A percentile compares a stretch with the other conserved stretches of the same genome.
Conservation (phyloP, 495 filamentous ascomycete species). For the Trichoderma reesei region DNA sequence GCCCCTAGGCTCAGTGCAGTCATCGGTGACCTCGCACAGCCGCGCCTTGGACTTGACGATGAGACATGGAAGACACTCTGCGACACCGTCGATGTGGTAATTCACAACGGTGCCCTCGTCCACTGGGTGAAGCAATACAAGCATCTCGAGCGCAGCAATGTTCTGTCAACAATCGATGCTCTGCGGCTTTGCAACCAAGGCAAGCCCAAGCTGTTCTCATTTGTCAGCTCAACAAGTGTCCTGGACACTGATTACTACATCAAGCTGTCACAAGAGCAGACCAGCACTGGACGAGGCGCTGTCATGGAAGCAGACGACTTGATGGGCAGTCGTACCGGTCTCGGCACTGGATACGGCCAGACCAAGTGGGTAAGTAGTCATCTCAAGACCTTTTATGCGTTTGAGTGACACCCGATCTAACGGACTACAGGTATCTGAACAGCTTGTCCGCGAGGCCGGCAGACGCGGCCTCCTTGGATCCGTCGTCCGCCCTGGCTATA, state of each 20-base stretch:
- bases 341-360: slow-evolving; percentile 79
- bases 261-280: slow-evolving; percentile 51
- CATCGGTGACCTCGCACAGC: slow-evolving; percentile 61
- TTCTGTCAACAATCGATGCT: slow-evolving; percentile 67
- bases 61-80: slow-evolving; percentile 53
- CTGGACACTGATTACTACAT: slow-evolving; percentile 79
- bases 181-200: slow-evolving; percentile 66
- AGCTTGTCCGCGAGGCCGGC: slow-evolving; percentile 73
- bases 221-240: slow-evolving; percentile 78
- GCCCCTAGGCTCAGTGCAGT: slow-evolving; percentile 50
- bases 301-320: slow-evolving; percentile 39
- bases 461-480: slow-evolving; percentile 62
- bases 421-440: slow-evolving; percentile 42
- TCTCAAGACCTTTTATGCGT: neutral
- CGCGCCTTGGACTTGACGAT: slow-evolving; percentile 59
- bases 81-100: slow-evolving; percentile 61
- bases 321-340: slow-evolving; percentile 35
- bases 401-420: slow-evolving; percentile 25
- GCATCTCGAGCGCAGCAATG: slow-evolving; percentile 67
- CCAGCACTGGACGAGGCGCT: slow-evolving; percentile 33
- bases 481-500: slow-evolving; percentile 79
- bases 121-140: slow-evolving; percentile 82
- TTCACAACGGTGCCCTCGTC: slow-evolving; percentile 85
- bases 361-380: slow-evolving; percentile 52
- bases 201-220: slow-evolving; percentile 70